These are phyloP conservation scores for Salix viminalis DNA, from an alignment of 345 rosid species.

Conservation along the genomic window DNA sequence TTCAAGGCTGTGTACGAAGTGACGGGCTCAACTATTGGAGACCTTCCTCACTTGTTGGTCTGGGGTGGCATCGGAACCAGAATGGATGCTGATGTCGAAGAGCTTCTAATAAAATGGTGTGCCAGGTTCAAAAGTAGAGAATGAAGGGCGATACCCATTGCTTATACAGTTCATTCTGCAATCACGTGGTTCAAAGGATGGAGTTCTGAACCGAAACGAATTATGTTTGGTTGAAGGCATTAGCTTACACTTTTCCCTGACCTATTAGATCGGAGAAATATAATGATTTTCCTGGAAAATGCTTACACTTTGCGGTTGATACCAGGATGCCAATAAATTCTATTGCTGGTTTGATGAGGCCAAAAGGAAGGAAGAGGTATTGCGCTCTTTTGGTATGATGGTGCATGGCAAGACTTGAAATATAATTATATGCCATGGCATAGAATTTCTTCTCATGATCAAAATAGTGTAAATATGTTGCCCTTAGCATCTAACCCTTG, in stretches of 20 bases:
- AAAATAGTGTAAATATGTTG: background rate
- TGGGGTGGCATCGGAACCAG: constrained; percentile 95
- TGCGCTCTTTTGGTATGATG: background rate
- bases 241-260: background rate
- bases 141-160: constrained; percentile 1
- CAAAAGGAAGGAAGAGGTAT: background rate
- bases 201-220: background rate
- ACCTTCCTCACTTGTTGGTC: constrained; percentile 70
- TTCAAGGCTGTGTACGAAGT: constrained; percentile 70
- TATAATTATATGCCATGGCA: background rate
- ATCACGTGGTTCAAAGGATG: background rate
- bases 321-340: background rate
- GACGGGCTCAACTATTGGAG: constrained; percentile 72
- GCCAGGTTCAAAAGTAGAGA: constrained; percentile 38
- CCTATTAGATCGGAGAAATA: background rate
- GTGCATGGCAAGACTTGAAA: background rate
- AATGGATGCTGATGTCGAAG: constrained; percentile 74
- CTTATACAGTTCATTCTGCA: background rate
- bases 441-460: background rate
- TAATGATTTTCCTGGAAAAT: background rate
- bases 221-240: background rate
- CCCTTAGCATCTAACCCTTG: background rate
- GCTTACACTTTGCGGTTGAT: background rate
- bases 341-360: background rate
- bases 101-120: constrained; percentile 77